Evolutionary conservation across 768 basidiomycete species (phyloP), one percentile per base, ranked within the genome.

Genomic region (Amanita polypyramis): DNA sequence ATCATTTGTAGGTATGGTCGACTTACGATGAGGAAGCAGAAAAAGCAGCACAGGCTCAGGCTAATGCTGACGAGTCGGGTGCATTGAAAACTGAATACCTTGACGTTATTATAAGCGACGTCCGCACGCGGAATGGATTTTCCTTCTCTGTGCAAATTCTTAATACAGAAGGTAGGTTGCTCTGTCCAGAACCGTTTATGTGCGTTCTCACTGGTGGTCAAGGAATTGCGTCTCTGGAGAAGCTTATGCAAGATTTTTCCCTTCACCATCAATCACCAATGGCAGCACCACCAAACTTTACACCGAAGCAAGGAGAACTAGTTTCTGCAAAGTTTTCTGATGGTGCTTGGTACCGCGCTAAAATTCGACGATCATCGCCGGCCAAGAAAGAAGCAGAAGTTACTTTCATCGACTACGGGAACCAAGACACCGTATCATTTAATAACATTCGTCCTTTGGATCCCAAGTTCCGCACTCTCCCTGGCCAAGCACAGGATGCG

Each of bases 301-400:
- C 71, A 4, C 95, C 95, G 0, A 82, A 79, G 59, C 79, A 75
- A 15, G 93, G 93, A 6, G 93, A 97, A 49, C 71, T 97, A 21
- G 89, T 99, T 14, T 91, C 90, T 10, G 95, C 93, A 14, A 92
- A 92, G 60, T 97, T 97, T 66, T 87, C 85, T 41, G 87, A 96
- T 58, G 89, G 89, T 6, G 72, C 83, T 41, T 99, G 95, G 96
- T 97, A 98, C 65, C 86, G 95, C 44, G 95, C 95, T 37, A 88
- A 82, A 68, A 82, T 97, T 51, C 85, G 86, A 45, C 76, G 88
- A 17, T 69, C 79, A n/a, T 94, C 90, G 38, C 79, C 89, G 3
- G 56, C 88, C 35, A 96, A 94, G 68, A 92, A 86, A 60, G 91
- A 96, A 64, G 93, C 91, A 5, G 90, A 96, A 62, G 84, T 99